A percentile compares a stretch with the other conserved stretches of the same genome.
These are phyloP conservation scores for Fusarium gaditjirri DNA, from an alignment of 2,329 filamentous ascomycete genomes.

Conservation along the genomic window DNA sequence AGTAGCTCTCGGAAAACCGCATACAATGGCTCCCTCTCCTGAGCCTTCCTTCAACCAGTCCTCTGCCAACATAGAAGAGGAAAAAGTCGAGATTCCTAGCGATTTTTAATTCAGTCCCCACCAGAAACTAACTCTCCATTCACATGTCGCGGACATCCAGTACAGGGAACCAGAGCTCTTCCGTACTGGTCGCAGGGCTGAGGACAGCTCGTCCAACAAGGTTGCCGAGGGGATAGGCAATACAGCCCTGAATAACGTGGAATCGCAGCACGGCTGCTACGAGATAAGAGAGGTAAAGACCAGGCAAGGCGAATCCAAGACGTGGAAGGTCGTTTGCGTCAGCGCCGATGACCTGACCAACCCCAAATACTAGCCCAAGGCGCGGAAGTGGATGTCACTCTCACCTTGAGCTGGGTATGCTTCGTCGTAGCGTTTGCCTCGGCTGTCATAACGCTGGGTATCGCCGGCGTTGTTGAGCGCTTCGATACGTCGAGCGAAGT, in stretches of 20 bases:
- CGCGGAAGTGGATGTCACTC: not conserved
- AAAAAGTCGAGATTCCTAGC: not conserved
- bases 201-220: not conserved
- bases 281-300: not conserved
- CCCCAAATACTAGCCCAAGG: not conserved
- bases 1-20: not conserved
- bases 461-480: not conserved
- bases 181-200: not conserved
- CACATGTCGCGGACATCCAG: rapidly evolving
- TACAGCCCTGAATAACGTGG: not conserved
- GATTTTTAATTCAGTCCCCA: not conserved
- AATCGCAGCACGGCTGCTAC: not conserved
- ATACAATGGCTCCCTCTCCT: not conserved
- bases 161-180: not conserved
- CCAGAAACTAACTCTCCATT: rapidly evolving
- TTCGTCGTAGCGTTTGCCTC: not conserved
- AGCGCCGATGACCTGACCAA: not conserved
- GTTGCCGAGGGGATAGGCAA: not conserved
- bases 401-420: not conserved
- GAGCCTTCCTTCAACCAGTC: not conserved
- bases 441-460: not conserved
- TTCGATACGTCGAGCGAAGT: not conserved
- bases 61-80: not conserved
- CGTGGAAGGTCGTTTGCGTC: not conserved
- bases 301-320: not conserved